A percentile compares a stretch with the other conserved stretches of the same genome.
Conservation (phyloP, 352 stramenopile genomes). For the Pythium chondricola region DNA sequence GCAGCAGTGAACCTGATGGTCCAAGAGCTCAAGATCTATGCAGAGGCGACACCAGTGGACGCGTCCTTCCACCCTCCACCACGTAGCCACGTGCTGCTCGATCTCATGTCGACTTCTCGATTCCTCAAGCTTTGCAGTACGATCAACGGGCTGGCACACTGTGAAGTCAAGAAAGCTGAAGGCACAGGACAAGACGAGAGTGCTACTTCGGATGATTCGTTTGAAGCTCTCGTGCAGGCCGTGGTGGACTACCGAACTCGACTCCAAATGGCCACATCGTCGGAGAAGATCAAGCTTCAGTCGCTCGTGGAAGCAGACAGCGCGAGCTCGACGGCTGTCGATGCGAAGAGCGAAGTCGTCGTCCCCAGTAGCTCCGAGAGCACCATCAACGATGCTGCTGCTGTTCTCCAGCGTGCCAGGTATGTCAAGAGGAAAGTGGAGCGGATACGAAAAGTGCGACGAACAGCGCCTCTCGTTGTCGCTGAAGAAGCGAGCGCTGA, state of each 20-base stretch:
- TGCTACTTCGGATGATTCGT: conserved; percentile 12
- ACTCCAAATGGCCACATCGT: conserved; percentile 60
- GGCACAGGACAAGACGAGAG: not conserved
- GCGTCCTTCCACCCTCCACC: conserved; percentile 47
- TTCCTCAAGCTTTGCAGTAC: conserved; percentile 67
- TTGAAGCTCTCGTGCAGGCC: conserved; percentile 54
- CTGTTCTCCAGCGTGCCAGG: conserved; percentile 25
- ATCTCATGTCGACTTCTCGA: conserved; percentile 65
- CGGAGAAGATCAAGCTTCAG: conserved; percentile 62
- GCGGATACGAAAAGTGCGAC: conserved; percentile 10
- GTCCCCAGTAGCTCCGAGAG: not conserved
- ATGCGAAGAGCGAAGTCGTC: too few species aligned
- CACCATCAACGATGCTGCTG: not conserved
- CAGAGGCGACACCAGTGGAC: conserved; percentile 34
- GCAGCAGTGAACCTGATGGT: conserved; percentile 53
- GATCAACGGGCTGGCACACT: conserved; percentile 68
- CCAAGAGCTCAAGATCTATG: conserved; percentile 68
- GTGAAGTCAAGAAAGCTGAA: conserved; percentile 32
- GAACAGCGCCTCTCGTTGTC: conserved; percentile 3
- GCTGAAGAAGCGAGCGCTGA: not conserved
- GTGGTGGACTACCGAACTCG: conserved; percentile 69
- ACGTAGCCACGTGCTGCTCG: conserved; percentile 42
- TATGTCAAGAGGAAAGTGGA: conserved; percentile 52
- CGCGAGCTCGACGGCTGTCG: not conserved
- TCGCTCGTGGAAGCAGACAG: conserved; percentile 10